These are phyloP conservation scores for Neospermospora avenae DNA, from an alignment of 2,329 filamentous ascomycete genomes.

Conservation along the genomic window DNA sequence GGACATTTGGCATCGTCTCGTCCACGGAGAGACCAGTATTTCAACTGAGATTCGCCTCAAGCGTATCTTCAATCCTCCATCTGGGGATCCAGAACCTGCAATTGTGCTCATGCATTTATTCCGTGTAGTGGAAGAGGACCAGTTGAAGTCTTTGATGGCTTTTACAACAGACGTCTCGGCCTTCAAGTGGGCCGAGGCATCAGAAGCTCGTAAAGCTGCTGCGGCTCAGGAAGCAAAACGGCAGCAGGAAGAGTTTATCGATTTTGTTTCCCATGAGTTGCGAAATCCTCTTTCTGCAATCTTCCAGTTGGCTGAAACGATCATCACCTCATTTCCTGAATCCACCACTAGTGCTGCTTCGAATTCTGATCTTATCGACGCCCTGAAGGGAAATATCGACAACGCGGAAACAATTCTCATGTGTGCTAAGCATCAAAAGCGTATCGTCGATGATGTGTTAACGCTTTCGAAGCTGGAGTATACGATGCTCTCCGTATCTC, in stretches of 20 bases:
- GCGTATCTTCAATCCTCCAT: slow-evolving; percentile 28
- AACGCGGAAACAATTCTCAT: slow-evolving; percentile 75
- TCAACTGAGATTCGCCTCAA: slow-evolving; percentile 27
- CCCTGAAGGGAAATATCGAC: slow-evolving; percentile 54
- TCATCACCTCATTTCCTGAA: slow-evolving; percentile 50
- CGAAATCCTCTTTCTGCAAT: slow-evolving; percentile 72
- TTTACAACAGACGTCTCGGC: slow-evolving; percentile 32
- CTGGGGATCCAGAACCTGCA: slow-evolving; percentile 28
- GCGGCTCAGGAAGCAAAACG: slow-evolving; percentile 58
- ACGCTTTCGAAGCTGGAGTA: slow-evolving; percentile 75
- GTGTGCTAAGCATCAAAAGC: slow-evolving; percentile 77
- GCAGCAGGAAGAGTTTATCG: slow-evolving; percentile 79
- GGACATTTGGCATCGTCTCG: slow-evolving; percentile 22
- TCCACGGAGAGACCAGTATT: slow-evolving; percentile 23
- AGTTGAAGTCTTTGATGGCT: slow-evolving; percentile 28
- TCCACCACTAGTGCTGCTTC: slow-evolving; percentile 27
- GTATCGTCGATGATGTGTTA: slow-evolving; percentile 72
- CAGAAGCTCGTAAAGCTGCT: slow-evolving; percentile 42
- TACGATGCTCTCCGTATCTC: slow-evolving; percentile 68
- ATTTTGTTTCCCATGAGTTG: slow-evolving; percentile 71
- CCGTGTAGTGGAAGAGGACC: slow-evolving; percentile 25
- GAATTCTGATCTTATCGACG: slow-evolving; percentile 48
- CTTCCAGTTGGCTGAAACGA: slow-evolving; percentile 72
- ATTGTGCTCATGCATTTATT: slow-evolving; percentile 24
- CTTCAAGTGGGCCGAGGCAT: slow-evolving; percentile 30